Base-by-base conservation (phyloP, 306 rosid genomes). In the Pachyrhizus erosus region DNA sequence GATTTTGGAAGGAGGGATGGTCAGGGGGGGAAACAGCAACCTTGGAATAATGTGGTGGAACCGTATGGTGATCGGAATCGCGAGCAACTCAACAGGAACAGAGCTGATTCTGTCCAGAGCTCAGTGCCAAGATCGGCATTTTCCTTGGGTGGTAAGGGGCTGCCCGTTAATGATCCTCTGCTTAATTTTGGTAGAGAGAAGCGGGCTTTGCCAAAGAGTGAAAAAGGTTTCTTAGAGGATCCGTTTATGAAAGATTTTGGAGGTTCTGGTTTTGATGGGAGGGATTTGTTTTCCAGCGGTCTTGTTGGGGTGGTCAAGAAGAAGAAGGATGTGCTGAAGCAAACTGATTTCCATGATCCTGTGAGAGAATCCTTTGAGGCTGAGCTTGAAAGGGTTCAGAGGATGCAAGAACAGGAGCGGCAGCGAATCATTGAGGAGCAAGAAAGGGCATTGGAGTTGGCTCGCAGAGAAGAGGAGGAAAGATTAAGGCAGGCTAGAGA, bases 301-400 rank as follows among this genome's bases (percentile, higher is more conserved):
- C 89, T 89, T 58, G 82, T 89, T 51, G 99, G 98, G 77, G 89
- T 95, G 81, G 91, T 93, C 33, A 96, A 91, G 91, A 93, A 90
- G 90, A 96, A 96, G 87, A 96, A 96, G 86, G 97, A 96, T 80
- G 82, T 83, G 76, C 66, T 81, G 57, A 91, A 85, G 77, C 97
- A 93, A 83, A 89, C 86, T 84, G 94, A 96, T 84, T 96, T 91
- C 66, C 96, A 92, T 83, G 99, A 96, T 87, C 96, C 98, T 68
- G 97, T 86, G 43, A 93, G 99, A 72, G 99, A 96, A 69, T 96
- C 98, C 2, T 96, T 96, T 79, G 99, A 96, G 93, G 99, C 99
- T 18, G 99, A 96, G 84, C 98, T 96, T 81, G 97, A 93, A 91
- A 96, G 95, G 87, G 99, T 96, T 88, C 99, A 96, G 90, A 94